Evolutionary conservation across 495 filamentous ascomycete genomes (phyloP), one percentile per base, ranked within the genome.

Genomic region (Staphylotrichum longicolle): DNA sequence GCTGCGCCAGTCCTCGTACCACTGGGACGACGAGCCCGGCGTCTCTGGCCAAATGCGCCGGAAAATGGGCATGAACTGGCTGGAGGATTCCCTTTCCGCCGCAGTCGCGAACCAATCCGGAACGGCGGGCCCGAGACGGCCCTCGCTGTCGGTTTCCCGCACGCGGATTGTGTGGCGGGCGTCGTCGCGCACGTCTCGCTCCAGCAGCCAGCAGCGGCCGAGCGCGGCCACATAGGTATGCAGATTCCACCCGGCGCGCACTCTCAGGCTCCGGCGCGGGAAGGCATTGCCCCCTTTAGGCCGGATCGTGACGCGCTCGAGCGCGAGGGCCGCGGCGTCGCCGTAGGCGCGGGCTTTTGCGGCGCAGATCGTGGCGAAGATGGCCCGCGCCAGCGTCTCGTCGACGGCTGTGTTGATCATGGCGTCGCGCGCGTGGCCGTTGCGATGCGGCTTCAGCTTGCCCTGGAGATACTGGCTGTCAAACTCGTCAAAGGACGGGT

Each of bases 381-480:
- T 48, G 27, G 46, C 46, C 46, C 46, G 46, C 46, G 46, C 46
- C 20, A 48, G 46, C 15, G 46, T 48, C 46, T 48, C 46, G 46
- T 48, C 46, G 46, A 48, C 46, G 46, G 46, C 46, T 20, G 46
- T 48, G 46, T 48, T 48, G 46, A 48, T 12, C 8, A 48, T 3
- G 8, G 14, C 46, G 27, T 48, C 46, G 46, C 46, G 46, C 1
- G 32, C 7, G 20, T 48, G 46, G 46, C 46, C 46, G 46, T 48
- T 48, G 46, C 46, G 46, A 15, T 48, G 32, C 46, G 46, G 46
- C 3, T 30, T 6, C 46, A 48, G 46, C 2, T 9, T 9, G 20
- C 46, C 15, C 3, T 3, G 3, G 6, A 48, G 46, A 48, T 30
- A 10, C 46, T 48, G 46, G 8, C 46, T 48, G 46, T 48, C 46